Evolutionary conservation across 2,329 filamentous ascomycete genomes (phyloP).

Genomic region (Fusarium palustre): DNA sequence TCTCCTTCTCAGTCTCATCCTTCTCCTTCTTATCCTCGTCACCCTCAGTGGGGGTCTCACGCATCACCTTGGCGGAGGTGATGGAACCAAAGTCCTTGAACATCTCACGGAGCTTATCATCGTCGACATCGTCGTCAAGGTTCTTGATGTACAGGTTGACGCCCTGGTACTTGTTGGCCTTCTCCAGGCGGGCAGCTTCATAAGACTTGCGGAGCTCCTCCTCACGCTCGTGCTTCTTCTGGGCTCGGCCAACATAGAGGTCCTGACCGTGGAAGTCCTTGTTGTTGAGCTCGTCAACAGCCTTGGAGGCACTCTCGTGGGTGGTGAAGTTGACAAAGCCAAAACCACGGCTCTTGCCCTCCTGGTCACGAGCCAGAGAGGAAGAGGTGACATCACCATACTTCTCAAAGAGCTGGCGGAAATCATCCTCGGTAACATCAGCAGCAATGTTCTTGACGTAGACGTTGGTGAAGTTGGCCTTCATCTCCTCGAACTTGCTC

Average conservation of each 20-base stretch:
- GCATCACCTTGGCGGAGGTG: constrained; percentile 99
- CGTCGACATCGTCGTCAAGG: constrained; percentile 94
- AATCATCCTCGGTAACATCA: constrained; percentile 91
- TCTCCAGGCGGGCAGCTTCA: constrained; percentile 96
- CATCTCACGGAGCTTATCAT: constrained; percentile 95
- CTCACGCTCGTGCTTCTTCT: constrained; percentile 99
- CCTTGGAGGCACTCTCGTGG: constrained; percentile 86
- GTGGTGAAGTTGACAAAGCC: constrained; percentile 96
- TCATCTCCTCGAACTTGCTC: constrained; percentile 99
- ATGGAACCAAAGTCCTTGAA: constrained; percentile 94
- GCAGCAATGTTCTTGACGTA: constrained; percentile 97
- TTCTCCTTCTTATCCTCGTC: constrained; percentile 68
- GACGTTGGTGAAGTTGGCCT: constrained; percentile 99
- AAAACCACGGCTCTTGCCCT: constrained; percentile 95
- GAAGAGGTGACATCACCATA: constrained; percentile 96
- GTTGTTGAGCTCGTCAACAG: constrained; percentile 92
- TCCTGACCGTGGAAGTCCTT: constrained; percentile 94
- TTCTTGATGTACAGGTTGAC: constrained; percentile 99
- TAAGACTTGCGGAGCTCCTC: constrained; percentile 99
- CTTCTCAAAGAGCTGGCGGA: constrained; percentile 91
- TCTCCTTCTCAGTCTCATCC: constrained; percentile 61
- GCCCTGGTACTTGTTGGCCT: constrained; percentile 98
- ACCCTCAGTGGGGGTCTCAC: constrained; percentile 73
- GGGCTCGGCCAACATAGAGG: constrained; percentile 96
- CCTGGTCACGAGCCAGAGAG: constrained; percentile 87